phyloP scores from a whole-genome alignment of 2,329 filamentous ascomycete genomes.

The Aspergillus ochraceus region DNA sequence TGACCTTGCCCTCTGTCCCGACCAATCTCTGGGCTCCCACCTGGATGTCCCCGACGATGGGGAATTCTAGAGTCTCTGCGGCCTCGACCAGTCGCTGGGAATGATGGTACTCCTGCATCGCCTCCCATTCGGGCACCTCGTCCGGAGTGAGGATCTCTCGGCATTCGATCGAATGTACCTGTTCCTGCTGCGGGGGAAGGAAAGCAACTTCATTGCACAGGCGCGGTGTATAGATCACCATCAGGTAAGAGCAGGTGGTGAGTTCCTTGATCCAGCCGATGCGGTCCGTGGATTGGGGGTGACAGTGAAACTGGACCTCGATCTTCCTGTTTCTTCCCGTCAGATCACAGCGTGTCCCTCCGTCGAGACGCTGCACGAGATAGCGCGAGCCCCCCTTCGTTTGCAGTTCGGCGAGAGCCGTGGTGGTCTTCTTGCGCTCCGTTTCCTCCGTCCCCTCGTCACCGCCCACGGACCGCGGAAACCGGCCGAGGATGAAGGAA shows the following conservation, averaged over 20 bases:
- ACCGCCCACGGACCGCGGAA: slow-evolving; percentile 40
- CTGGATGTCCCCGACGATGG: slow-evolving; percentile 58
- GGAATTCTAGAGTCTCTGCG: slow-evolving; percentile 28
- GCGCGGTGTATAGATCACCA: slow-evolving; percentile 87
- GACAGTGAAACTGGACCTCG: slow-evolving; percentile 78
- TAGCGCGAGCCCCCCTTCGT: slow-evolving; percentile 82
- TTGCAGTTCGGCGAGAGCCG: slow-evolving; percentile 65
- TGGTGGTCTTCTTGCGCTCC: slow-evolving; percentile 31
- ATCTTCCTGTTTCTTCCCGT: slow-evolving; percentile 79
- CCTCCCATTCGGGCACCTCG: slow-evolving; percentile 51
- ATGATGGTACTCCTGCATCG: slow-evolving; percentile 35
- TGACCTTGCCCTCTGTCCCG: slow-evolving; percentile 55
- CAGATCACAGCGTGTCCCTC: slow-evolving; percentile 81
- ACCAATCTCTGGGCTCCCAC: slow-evolving; percentile 59
- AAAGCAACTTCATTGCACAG: slow-evolving; percentile 88
- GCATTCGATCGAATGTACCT: slow-evolving; percentile 75
- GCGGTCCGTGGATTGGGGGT: slow-evolving; percentile 70
- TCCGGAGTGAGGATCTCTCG: slow-evolving; percentile 65
- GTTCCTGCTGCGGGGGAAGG: slow-evolving; percentile 73
- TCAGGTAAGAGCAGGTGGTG: slow-evolving; percentile 85
- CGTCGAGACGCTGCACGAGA: slow-evolving; percentile 76
- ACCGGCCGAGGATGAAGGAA: slow-evolving; percentile 74
- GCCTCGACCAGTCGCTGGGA: slow-evolving; percentile 35
- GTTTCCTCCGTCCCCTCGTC: slow-evolving; percentile 27
- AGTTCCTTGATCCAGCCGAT: slow-evolving; percentile 94